phyloP scores from a whole-genome alignment of 2,329 filamentous ascomycete genomes.

The Colletotrichum sp. region DNA sequence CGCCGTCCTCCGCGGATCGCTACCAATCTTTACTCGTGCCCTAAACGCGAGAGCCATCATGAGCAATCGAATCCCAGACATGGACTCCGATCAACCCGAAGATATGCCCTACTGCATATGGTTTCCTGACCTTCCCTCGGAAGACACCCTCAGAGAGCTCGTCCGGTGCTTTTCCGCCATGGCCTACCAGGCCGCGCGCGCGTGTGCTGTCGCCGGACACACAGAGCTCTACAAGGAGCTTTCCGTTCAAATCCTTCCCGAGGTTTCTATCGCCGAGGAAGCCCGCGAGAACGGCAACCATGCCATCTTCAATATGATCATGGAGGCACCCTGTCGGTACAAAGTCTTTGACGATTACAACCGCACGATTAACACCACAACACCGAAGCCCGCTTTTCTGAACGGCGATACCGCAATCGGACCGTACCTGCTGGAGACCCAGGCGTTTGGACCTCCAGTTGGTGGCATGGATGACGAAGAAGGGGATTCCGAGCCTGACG shows the following conservation, averaged over 20 bases:
- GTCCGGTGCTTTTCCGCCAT: constrained; percentile 32
- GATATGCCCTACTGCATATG: constrained; percentile 46
- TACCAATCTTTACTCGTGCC: not conserved
- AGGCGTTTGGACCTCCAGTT: not conserved
- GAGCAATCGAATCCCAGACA: constrained; percentile 37
- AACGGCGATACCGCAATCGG: not conserved
- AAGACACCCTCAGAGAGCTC: constrained; percentile 40
- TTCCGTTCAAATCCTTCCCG: constrained; percentile 34
- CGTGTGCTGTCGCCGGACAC: constrained; percentile 44
- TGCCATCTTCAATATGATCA: constrained; percentile 36
- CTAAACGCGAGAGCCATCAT: constrained; percentile 39
- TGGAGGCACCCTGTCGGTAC: constrained; percentile 30
- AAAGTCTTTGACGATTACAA: constrained; percentile 42
- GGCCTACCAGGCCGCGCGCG: constrained; percentile 42
- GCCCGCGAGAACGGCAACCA: constrained; percentile 28
- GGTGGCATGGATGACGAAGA: not conserved
- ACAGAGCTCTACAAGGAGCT: constrained; percentile 38
- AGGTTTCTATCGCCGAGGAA: constrained; percentile 44
- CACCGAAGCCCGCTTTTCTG: not conserved
- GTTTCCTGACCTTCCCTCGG: constrained; percentile 38
- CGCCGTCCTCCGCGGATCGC: not conserved
- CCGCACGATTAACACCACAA: constrained; percentile 18
- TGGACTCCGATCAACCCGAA: not conserved
- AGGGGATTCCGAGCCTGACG: not conserved
- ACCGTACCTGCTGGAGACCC: not conserved